Evolutionary conservation across 2,329 filamentous ascomycete genomes (phyloP).

Genomic region (Clarireedia sp.): DNA sequence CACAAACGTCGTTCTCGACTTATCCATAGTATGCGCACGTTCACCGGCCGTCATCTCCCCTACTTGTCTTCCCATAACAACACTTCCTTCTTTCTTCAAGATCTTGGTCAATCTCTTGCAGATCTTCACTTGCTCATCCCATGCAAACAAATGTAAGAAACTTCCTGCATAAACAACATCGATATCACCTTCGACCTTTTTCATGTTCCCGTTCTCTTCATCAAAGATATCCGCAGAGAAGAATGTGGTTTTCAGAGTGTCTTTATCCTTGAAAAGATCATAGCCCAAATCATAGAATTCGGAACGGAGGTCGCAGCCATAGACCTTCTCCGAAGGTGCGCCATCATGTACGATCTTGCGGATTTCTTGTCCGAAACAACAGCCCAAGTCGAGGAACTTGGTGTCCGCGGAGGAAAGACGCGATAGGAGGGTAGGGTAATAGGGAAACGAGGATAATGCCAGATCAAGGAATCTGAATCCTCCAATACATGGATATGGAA

Average conservation of each 20-base stretch:
- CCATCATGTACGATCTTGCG: slow-evolving; percentile 31
- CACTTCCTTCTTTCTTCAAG: slow-evolving; percentile 6
- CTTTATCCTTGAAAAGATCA: slow-evolving; percentile 32
- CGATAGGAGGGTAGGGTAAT: slow-evolving; percentile 6
- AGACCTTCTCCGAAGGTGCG: slow-evolving; percentile 24
- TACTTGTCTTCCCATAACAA: slow-evolving; percentile 3
- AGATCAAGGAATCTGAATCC: slow-evolving; percentile 19
- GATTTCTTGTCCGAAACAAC: slow-evolving; percentile 33
- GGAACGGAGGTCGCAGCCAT: slow-evolving; percentile 27
- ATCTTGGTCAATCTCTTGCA: slow-evolving; percentile 20
- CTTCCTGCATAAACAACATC: slow-evolving; percentile 8
- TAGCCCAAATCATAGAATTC: slow-evolving; percentile 31
- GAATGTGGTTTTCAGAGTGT: slow-evolving; percentile 26
- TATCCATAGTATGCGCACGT: neutral
- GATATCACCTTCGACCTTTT: slow-evolving; percentile 20
- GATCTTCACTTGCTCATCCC: slow-evolving; percentile 17
- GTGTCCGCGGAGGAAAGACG: neutral
- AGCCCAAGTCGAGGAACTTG: slow-evolving; percentile 31
- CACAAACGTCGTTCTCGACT: neutral
- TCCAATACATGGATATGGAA: slow-evolving; percentile 23
- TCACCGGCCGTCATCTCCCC: slow-evolving; percentile 19
- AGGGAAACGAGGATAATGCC: neutral
- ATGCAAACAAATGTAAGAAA: slow-evolving; percentile 12
- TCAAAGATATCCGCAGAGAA: slow-evolving; percentile 29
- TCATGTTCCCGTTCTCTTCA: slow-evolving; percentile 15